Percentiles rank a stretch among this genome's conserved stretches.
Conservation (phyloP, 805 yeast species). For the Cyberlindnera amylophila region DNA sequence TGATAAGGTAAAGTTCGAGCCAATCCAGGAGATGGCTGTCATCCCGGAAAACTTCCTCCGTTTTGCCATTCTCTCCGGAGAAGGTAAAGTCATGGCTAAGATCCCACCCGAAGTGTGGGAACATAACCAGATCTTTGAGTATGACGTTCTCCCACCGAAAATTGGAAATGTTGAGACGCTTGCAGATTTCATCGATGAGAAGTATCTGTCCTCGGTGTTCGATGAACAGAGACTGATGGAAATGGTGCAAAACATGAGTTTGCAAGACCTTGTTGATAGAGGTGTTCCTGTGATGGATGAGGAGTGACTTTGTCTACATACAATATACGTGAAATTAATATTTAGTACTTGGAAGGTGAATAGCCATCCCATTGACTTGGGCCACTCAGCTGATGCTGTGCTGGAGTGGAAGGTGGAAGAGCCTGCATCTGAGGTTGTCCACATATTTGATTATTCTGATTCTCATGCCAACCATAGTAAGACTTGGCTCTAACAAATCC, state of each 20-base stretch:
- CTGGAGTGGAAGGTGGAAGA: conserved; percentile 7
- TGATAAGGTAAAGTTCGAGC: conserved; percentile 13
- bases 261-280: conserved; percentile 24
- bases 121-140: conserved; percentile 59
- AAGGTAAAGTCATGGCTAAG: conserved; percentile 64
- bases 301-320: neutral
- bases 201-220: conserved; percentile 21
- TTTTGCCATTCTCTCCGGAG: conserved; percentile 68
- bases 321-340: too few relatives aligned
- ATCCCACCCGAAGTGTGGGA: conserved; percentile 62
- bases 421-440: conserved; percentile 7
- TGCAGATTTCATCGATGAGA: conserved; percentile 32
- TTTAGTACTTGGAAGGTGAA: conserved; percentile 5
- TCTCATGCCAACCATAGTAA: conserved; percentile 33
- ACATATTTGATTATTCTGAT: conserved; percentile 4
- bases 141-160: conserved; percentile 67
- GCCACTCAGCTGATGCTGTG: conserved; percentile 6
- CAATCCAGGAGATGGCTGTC: conserved; percentile 19
- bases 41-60: conserved; percentile 63
- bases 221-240: conserved; percentile 27
- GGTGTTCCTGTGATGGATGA: conserved; percentile 4
- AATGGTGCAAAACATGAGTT: conserved; percentile 26
- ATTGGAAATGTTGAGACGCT: conserved; percentile 38
- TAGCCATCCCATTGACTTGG: conserved; percentile 7
- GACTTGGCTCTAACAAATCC: conserved; percentile 59